phyloP scores from a whole-genome alignment of 2,329 filamentous ascomycete species.

The Fusarium devonianum region DNA sequence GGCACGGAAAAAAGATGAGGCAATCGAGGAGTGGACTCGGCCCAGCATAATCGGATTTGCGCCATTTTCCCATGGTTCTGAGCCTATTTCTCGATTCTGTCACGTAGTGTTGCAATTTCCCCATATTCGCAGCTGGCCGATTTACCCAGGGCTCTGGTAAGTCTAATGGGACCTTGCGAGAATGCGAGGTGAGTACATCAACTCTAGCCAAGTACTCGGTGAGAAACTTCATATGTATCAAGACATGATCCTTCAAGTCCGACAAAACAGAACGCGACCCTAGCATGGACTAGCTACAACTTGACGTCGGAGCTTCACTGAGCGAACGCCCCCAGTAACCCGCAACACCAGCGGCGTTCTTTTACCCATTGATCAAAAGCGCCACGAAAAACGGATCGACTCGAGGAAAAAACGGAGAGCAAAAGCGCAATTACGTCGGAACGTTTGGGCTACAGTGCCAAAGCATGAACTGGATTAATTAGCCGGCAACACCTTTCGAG shows the following conservation, averaged over 20 bases:
- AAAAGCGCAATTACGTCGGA: conserved; percentile 25
- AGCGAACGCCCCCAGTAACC: neutral
- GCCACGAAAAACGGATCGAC: conserved; percentile 28
- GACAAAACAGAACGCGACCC: neutral
- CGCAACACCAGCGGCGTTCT: neutral
- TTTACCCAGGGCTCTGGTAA: neutral
- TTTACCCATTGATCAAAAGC: conserved; percentile 4
- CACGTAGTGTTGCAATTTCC: conserved; percentile 17
- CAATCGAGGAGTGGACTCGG: conserved; percentile 11
- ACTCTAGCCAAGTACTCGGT: neutral
- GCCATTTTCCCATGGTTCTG: conserved; percentile 25
- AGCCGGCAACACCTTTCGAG: too few species aligned
- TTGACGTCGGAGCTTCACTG: conserved; percentile 21
- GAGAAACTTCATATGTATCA: neutral
- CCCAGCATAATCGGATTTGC: conserved; percentile 28
- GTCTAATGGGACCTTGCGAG: neutral
- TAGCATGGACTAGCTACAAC: conserved; percentile 23
- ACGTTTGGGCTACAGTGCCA: conserved; percentile 15
- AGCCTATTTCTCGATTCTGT: conserved; percentile 21
- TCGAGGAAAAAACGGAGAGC: conserved; percentile 26
- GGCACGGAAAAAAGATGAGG: conserved; percentile 15
- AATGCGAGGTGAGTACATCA: neutral
- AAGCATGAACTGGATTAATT: too few species aligned
- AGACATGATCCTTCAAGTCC: too few species aligned
- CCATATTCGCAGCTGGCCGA: conserved; percentile 16